Conservation (phyloP, 768 basidiomycete genomes). For the Calocybe cyanea region DNA sequence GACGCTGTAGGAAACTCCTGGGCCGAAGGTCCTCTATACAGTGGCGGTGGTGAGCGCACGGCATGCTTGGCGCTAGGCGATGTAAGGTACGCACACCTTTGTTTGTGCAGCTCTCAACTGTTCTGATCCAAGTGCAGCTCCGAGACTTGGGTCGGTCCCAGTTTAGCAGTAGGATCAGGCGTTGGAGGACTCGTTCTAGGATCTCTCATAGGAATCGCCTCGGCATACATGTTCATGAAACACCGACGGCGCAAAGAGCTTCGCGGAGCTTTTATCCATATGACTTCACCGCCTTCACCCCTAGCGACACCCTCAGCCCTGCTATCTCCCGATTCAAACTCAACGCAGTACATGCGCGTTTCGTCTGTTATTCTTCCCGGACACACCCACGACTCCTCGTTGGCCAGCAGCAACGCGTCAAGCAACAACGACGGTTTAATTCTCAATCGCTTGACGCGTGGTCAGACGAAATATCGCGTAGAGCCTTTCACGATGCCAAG, state of each 20-base stretch:
- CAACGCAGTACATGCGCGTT: conserved; percentile 24
- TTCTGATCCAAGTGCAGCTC: conserved; percentile 1
- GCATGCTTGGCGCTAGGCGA: conserved; percentile 36
- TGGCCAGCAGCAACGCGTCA: conserved; percentile 9
- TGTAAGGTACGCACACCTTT: conserved; percentile 15
- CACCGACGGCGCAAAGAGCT: conserved; percentile 20
- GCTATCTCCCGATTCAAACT: conserved; percentile 12
- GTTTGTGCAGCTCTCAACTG: neutral
- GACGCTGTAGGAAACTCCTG: conserved; percentile 50
- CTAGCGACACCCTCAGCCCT: conserved; percentile 18
- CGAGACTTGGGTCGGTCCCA: conserved; percentile 9
- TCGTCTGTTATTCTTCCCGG: conserved; percentile 19
- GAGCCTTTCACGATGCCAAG: conserved; percentile 41
- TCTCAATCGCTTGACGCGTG: conserved; percentile 11
- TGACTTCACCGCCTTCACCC: conserved; percentile 17
- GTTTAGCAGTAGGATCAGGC: conserved; percentile 31
- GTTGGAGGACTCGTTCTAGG: conserved; percentile 38
- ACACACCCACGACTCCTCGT: conserved; percentile 16
- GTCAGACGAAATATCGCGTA: conserved; percentile 29
- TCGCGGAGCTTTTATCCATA: conserved; percentile 23
- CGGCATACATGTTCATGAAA: conserved; percentile 30
- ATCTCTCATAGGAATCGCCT: conserved; percentile 26
- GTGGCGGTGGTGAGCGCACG: conserved; percentile 38
- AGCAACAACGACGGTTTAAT: conserved; percentile 4
- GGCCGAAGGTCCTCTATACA: conserved; percentile 57